Base-by-base conservation (phyloP, 495 filamentous ascomycete species). In the Hypoxylon intermedium region DNA sequence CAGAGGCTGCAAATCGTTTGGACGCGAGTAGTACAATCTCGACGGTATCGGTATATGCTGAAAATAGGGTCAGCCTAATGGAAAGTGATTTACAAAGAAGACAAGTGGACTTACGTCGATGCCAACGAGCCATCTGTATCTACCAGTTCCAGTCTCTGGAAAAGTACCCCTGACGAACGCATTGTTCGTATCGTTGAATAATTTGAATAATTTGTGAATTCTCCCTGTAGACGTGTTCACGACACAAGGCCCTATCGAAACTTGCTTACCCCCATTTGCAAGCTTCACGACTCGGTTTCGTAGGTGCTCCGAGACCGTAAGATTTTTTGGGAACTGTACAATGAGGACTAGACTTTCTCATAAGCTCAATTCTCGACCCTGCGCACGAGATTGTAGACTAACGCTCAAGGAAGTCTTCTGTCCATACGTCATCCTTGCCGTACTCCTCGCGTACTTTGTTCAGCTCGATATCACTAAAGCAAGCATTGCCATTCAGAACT, bases 11-110 rank as follows among this genome's bases (percentile, higher is more conserved):
- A 55, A 53, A 2, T 65, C 57, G 0, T 75, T 78, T 5, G 41
- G 43, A 42, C 70, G 75, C 36, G 75, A 75, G 59, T 65, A 76
- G 71, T 86, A 85, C 0, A 87, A 72, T 5, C 81, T 72, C 12
- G 82, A 85, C 0, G 84, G 83, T 0, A 86, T 83, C 3, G 53
- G 28, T 21, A 49, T 42, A 4, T 16, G 15, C 42, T 74, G 74
- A 31, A 80, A 68, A 9, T 2, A 18, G 5, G 2, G n/a, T 36
- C 12, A 13, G n/a, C 33, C 12, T 3, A 36, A 36, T n/a, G n/a
- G n/a, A n/a, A n/a, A n/a, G n/a, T n/a, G n/a, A n/a, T n/a, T n/a
- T n/a, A n/a, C n/a, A 36, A 11, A n/a, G 12, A 36, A 36, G n/a
- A 13, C 33, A 36, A 11, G n/a, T 36, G 34, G n/a, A 20, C 24